Percentiles rank a stretch among this genome's conserved stretches.
These are phyloP conservation scores for Pythium aphanidermatum DNA, from an alignment of 352 stramenopile genomes.

Conservation along the genomic window DNA sequence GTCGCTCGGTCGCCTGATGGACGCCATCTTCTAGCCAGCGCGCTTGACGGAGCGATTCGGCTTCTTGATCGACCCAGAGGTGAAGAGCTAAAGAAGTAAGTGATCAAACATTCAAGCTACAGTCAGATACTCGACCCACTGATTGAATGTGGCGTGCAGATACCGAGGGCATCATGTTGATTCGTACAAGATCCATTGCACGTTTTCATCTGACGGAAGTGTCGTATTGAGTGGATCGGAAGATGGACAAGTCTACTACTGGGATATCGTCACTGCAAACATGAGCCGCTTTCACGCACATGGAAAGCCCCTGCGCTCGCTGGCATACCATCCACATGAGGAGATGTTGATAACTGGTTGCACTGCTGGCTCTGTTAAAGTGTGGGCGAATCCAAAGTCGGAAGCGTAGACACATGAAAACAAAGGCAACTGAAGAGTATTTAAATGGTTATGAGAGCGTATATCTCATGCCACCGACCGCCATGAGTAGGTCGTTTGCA, in stretches of 20 bases:
- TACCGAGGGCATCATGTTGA: conserved; percentile 59
- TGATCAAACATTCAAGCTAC: neutral
- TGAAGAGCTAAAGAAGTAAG: conserved; percentile 64
- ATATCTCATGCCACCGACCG: conserved; percentile 75
- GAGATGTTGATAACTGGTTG: conserved; percentile 61
- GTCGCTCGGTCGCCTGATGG: conserved; percentile 66
- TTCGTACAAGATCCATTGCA: conserved; percentile 65
- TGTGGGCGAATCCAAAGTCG: conserved; percentile 50
- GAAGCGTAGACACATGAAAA: neutral
- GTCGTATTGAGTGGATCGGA: conserved; percentile 73
- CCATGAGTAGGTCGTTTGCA: conserved; percentile 84
- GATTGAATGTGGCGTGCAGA: conserved; percentile 16
- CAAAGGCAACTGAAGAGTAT: neutral
- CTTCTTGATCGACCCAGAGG: conserved; percentile 69
- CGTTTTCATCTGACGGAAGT: conserved; percentile 58
- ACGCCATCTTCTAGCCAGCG: conserved; percentile 72
- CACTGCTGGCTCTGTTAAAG: conserved; percentile 61
- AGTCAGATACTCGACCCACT: neutral
- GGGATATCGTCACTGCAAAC: conserved; percentile 44
- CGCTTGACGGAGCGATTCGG: conserved; percentile 62
- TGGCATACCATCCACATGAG: conserved; percentile 56
- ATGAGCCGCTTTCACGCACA: conserved; percentile 49
- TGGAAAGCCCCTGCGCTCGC: conserved; percentile 48
- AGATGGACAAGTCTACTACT: conserved; percentile 58
- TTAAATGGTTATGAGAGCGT: conserved; percentile 57